Percentiles rank a stretch among this genome's conserved stretches.
Evolutionary conservation across 2,329 filamentous ascomycete species (phyloP).

Genomic region (Exophiala spinifera): DNA sequence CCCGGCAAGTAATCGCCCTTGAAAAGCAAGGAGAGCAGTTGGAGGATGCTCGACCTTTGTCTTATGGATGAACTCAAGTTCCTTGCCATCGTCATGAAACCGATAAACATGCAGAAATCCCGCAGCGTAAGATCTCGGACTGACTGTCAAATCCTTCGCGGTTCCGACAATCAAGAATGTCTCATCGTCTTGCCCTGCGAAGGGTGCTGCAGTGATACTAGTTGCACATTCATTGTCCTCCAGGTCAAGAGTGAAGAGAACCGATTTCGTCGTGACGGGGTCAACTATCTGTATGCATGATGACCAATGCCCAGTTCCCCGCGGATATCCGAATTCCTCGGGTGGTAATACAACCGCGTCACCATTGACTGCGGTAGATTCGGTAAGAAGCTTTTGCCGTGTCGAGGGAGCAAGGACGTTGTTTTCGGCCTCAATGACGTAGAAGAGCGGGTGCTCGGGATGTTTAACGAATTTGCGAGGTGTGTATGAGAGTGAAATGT

Average conservation of each 20-base stretch:
- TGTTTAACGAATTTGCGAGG: conserved; percentile 84
- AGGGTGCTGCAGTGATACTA: conserved; percentile 78
- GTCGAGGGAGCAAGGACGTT: conserved; percentile 83
- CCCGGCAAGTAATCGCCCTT: conserved; percentile 83
- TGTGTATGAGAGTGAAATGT: conserved; percentile 83
- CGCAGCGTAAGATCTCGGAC: conserved; percentile 68
- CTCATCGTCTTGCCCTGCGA: conserved; percentile 84
- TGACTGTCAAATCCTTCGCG: conserved; percentile 81
- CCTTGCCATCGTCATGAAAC: conserved; percentile 79
- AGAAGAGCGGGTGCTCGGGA: conserved; percentile 84
- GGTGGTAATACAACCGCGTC: conserved; percentile 69
- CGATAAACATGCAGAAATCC: conserved; percentile 92
- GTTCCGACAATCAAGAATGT: conserved; percentile 92
- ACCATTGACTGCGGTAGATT: conserved; percentile 68
- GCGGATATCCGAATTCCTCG: conserved; percentile 84
- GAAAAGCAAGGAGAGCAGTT: conserved; percentile 85
- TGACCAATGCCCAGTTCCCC: conserved; percentile 82
- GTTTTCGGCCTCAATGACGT: conserved; percentile 90
- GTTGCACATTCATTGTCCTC: conserved; percentile 89
- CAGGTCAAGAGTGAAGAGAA: conserved; percentile 75
- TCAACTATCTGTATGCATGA: conserved; percentile 94
- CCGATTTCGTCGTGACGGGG: conserved; percentile 68
- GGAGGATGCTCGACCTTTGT: conserved; percentile 88
- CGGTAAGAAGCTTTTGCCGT: conserved; percentile 68
- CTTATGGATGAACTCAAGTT: conserved; percentile 93